Evolutionary conservation across 2,329 filamentous ascomycete genomes (phyloP), one percentile per base, ranked within the genome.

Genomic region (Metarhizium sp.): DNA sequence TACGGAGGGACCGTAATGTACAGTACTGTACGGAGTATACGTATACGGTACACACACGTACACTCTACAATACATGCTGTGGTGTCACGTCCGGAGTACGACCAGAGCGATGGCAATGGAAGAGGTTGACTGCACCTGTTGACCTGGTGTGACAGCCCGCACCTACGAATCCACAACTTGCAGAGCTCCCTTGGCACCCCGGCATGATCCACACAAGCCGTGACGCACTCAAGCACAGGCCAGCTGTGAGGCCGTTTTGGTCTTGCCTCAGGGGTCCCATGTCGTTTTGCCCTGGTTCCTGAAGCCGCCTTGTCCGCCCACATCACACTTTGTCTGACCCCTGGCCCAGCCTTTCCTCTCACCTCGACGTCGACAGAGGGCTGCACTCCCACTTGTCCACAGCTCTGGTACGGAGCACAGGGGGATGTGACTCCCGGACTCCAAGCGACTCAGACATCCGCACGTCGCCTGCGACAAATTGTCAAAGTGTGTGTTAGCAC

Each of bases 271-370:
- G 25, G 45, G 45, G 45, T 48, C 20, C 45, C 45, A 29, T 30
- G 45, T 30, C 45, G 25, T 30, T 20, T 48, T n/a, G 6, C 45
- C 45, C 45, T 48, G 45, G 45, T 48, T 48, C 20, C 45, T 48
- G 30, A 32, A 1, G 4, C 46, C 11, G 14, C 43, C 36, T 13
- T 20, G 45, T 25, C 10, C 18, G 38, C 51, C 45, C 20, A 48
- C 14, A 36, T 50, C 38, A 50, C 53, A 30, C 11, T 16, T 52
- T 55, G 34, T 50, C 50, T 30, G 20, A 49, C 54, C 50, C 54
- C 50, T 55, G 54, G 29, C 42, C 25, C 50, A 52, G 36, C 43
- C 3, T 14, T 20, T 36, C 32, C 47, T 40, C n/a, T 13, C 25
- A 25, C 25, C 25, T 25, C 25, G 25, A 25, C 25, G 25, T 4